phyloP scores from a whole-genome alignment of 2,329 filamentous ascomycete genomes.

The Calycina herbarum region DNA sequence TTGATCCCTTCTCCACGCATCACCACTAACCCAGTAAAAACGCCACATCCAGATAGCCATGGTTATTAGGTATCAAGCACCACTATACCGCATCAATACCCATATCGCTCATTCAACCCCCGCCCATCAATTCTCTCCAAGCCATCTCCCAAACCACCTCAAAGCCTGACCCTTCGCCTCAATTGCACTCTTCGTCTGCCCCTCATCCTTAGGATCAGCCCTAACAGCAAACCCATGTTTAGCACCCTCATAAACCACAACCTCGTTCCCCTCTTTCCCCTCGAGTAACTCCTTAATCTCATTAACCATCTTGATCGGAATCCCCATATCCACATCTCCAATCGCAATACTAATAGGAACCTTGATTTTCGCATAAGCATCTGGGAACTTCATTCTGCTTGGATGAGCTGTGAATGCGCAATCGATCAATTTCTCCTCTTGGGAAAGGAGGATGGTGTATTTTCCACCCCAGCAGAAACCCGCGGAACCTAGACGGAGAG shows the following conservation, averaged over 20 bases:
- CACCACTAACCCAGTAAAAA: no score
- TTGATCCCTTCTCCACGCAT: no score
- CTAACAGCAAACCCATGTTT: conserved; percentile 46
- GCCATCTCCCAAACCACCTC: conserved; percentile 38
- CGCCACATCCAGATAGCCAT: no score
- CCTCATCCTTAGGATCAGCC: conserved; percentile 38
- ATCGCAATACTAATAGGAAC: conserved; percentile 48
- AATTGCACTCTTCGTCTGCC: conserved; percentile 37
- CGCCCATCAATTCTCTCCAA: conserved; percentile 16
- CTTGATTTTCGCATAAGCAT: conserved; percentile 44
- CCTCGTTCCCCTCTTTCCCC: conserved; percentile 34
- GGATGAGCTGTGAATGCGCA: conserved; percentile 53
- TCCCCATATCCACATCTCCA: conserved; percentile 44
- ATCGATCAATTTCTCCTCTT: conserved; percentile 44
- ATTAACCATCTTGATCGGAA: conserved; percentile 34
- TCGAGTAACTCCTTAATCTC: conserved; percentile 28
- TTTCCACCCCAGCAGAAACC: conserved; percentile 67
- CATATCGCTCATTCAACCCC: not conserved
- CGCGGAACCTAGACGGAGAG: conserved; percentile 50
- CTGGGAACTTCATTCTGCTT: conserved; percentile 46
- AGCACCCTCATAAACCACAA: conserved; percentile 40
- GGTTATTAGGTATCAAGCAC: no score
- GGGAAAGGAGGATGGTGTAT: conserved; percentile 49
- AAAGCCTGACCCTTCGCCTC: conserved; percentile 43
- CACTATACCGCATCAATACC: no score